Evolutionary conservation across 2,329 filamentous ascomycete genomes (phyloP).

Genomic region (Colletotrichum musicola): DNA sequence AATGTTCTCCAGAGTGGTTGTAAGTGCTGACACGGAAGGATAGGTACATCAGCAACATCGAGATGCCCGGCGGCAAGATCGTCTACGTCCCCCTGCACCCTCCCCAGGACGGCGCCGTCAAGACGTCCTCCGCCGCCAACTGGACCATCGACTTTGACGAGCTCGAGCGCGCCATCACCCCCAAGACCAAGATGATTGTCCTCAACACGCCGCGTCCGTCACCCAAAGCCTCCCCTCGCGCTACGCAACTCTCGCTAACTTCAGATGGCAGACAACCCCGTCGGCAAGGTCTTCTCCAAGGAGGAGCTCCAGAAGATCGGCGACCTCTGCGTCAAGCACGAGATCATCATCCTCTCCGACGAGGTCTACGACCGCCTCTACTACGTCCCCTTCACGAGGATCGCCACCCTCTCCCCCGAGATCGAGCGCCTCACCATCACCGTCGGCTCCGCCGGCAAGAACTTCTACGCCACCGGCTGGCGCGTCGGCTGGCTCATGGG

Average conservation of each 20-base stretch:
- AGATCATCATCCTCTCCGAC: constrained; percentile 92
- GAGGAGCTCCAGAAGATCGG: constrained; percentile 88
- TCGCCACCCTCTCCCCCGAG: constrained; percentile 91
- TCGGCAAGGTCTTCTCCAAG: constrained; percentile 93
- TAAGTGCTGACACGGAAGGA: constrained; percentile 15
- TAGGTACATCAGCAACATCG: constrained; percentile 95
- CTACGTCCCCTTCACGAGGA: constrained; percentile 94
- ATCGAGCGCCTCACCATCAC: constrained; percentile 90
- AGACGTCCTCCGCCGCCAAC: constrained; percentile 86
- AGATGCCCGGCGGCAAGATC: constrained; percentile 96
- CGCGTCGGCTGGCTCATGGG: constrained; percentile 95
- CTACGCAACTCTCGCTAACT: constrained; percentile 1
- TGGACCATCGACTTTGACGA: constrained; percentile 90
- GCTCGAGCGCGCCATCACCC: constrained; percentile 83
- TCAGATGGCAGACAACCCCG: constrained; percentile 79
- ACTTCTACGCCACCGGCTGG: constrained; percentile 98
- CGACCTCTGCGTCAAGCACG: constrained; percentile 89
- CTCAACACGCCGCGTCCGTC: constrained; percentile 76
- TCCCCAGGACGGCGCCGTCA: constrained; percentile 80
- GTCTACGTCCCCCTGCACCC: constrained; percentile 96
- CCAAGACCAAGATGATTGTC: constrained; percentile 96
- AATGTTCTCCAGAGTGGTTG: too few species aligned
- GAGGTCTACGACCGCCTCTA: constrained; percentile 96
- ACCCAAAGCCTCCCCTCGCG: neutral
- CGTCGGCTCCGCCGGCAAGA: constrained; percentile 96